Conservation (phyloP, 129 eudicot species). For the Ambrosia trifida region DNA sequence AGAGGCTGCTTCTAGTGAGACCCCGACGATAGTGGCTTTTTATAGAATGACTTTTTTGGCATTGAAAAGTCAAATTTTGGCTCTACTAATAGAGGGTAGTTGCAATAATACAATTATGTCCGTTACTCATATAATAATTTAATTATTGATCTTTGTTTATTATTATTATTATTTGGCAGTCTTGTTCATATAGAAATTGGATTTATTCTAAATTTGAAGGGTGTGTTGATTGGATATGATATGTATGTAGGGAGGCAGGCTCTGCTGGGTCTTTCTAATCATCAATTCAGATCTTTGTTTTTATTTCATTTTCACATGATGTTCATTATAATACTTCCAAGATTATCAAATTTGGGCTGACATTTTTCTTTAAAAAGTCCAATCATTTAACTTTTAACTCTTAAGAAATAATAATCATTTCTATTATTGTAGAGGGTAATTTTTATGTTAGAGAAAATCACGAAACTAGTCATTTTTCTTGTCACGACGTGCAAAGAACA, state of each 20-base stretch:
- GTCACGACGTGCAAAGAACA: too few relatives aligned
- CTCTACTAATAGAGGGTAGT: slow-evolving; percentile 7
- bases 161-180: background rate
- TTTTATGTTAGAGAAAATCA: background rate
- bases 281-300: slow-evolving; percentile 34
- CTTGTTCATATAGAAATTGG: slow-evolving; percentile 24
- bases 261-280: slow-evolving; percentile 28
- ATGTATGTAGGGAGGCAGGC: slow-evolving; percentile 29
- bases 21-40: slow-evolving; percentile 19
- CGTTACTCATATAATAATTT: slow-evolving; percentile 2
- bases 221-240: slow-evolving; percentile 27
- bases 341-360: slow-evolving; percentile 12
- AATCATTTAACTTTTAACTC: background rate
- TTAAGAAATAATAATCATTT: background rate
- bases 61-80: slow-evolving; percentile 35
- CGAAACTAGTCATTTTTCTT: background rate
- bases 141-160: slow-evolving; percentile 20
- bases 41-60: slow-evolving; percentile 26
- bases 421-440: background rate
- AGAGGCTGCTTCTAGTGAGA: too few relatives aligned
- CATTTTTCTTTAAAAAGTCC: slow-evolving; percentile 18
- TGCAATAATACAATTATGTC: slow-evolving; percentile 26
- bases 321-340: slow-evolving; percentile 4
- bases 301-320: slow-evolving; percentile 34
- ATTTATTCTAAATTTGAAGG: slow-evolving; percentile 22